Evolutionary conservation across 2,329 filamentous ascomycete genomes (phyloP).

Genomic region (Mycosphaerelloides madeirae): DNA sequence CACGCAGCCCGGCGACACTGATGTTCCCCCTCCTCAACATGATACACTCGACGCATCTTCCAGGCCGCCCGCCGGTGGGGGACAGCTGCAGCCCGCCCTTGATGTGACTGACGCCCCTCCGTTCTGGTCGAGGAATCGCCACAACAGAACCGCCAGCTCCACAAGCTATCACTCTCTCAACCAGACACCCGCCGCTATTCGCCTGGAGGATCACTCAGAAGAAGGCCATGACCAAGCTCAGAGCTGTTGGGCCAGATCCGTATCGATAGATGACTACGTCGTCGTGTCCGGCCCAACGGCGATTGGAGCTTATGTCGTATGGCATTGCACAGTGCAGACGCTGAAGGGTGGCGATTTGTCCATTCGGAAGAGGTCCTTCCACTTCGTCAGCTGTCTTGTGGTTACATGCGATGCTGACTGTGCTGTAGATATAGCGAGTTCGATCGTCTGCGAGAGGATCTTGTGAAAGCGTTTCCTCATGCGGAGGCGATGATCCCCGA

Average conservation of each 20-base stretch:
- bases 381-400: background rate
- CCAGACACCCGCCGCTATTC: slow-evolving; percentile 44
- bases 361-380: slow-evolving; percentile 47
- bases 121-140: slow-evolving; percentile 37
- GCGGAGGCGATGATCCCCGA: slow-evolving; percentile 82
- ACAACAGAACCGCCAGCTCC: slow-evolving; percentile 37
- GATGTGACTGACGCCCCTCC: slow-evolving; percentile 36
- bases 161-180: slow-evolving; percentile 34
- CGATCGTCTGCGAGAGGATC: slow-evolving; percentile 68
- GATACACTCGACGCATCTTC: background rate
- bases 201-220: slow-evolving; percentile 60
- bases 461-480: slow-evolving; percentile 76
- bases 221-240: slow-evolving; percentile 54
- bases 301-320: slow-evolving; percentile 88
- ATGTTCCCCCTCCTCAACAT: background rate
- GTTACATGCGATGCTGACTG: slow-evolving; percentile 4
- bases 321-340: slow-evolving; percentile 85
- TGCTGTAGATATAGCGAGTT: slow-evolving; percentile 78
- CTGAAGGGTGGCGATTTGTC: slow-evolving; percentile 53
- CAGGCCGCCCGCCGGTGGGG: background rate
- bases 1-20: slow-evolving; percentile 6
- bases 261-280: slow-evolving; percentile 58
- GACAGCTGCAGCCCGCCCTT: no score
- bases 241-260: slow-evolving; percentile 58
- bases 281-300: slow-evolving; percentile 56